Base-by-base conservation (phyloP, 495 filamentous ascomycete species). In the Xylaria bambusicola region DNA sequence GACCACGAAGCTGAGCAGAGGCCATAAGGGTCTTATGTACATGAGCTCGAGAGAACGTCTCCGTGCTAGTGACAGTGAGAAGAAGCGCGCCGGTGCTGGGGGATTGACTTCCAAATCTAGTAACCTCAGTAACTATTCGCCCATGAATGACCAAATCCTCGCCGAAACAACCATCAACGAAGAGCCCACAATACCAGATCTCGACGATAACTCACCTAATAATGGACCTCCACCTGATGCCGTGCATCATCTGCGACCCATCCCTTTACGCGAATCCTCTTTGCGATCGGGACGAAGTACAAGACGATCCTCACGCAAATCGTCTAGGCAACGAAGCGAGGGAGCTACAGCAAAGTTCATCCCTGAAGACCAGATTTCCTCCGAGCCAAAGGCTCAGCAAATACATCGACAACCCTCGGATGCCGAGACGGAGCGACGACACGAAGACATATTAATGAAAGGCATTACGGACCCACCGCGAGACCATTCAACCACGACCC, bases 191-290 rank as follows among this genome's bases (percentile, higher is more conserved):
- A 9, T 46, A 5, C 27, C 47, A 0, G 73, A 72, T 21, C 65
- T 26, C 1, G 52, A 62, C 42, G 66, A 55, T 21, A 56, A 2
- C 6, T 63, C 65, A 62, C 29, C 47, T 10, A 46, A 62, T 17
- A 15, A 63, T 21, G 61, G 60, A 33, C 64, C 57, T 18, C 48
- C 61, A 33, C 48, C 56, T 18, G 66, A 61, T 64, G 41, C 41
- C 40, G 52, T 35, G 36, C 65, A 45, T 52, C 60, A 46, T 38
- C 71, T 73, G 48, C 80, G 70, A 61, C 71, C 80, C 9, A 88
- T 91, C 47, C 88, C 88, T 5, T 76, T 81, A 3, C 77, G 87
- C 53, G 87, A 89, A 48, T 90, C 87, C 1, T 90, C 86, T 6
- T 66, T 90, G 38, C 77, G 86, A 61, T 79, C 76, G 1, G 71